These are phyloP conservation scores for Logfia minima DNA, from an alignment of 129 eudicot genomes.

Conservation along the genomic window DNA sequence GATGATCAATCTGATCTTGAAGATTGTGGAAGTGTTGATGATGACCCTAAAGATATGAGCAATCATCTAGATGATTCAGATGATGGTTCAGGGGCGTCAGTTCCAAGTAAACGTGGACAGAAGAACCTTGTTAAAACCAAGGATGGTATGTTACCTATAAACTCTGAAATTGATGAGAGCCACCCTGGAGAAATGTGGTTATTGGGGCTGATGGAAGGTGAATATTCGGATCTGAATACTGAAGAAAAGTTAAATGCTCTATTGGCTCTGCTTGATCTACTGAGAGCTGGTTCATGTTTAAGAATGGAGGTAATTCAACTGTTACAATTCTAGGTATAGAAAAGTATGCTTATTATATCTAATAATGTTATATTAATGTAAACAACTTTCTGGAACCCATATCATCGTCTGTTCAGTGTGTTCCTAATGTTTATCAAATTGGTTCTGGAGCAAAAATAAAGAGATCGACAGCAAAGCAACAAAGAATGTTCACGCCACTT, in stretches of 20 bases:
- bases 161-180: conserved; percentile 89
- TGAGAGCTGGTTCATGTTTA: conserved; percentile 69
- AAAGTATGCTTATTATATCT: not conserved
- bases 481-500: conserved; percentile 18
- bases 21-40: conserved; percentile 76
- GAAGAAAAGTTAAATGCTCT: conserved; percentile 87
- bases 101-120: conserved; percentile 29
- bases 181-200: conserved; percentile 89
- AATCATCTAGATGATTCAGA: conserved; percentile 46
- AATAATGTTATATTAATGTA: conserved; percentile 2
- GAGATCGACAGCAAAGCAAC: conserved; percentile 51
- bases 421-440: conserved; percentile 43
- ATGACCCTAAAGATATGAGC: conserved; percentile 47
- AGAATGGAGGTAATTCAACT: conserved; percentile 59
- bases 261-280: conserved; percentile 70
- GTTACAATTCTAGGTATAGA: not conserved
- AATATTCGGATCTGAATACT: conserved; percentile 76
- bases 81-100: conserved; percentile 39
- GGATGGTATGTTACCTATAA: conserved; percentile 26
- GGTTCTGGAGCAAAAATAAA: conserved; percentile 92
- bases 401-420: conserved; percentile 36
- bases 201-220: conserved; percentile 87
- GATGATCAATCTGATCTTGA: conserved; percentile 64
- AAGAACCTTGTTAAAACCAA: conserved; percentile 27
- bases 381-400: conserved; percentile 57